Evolutionary conservation across 768 basidiomycete species (phyloP), one percentile per base, ranked within the genome.

Genomic region (Strobilomyces dryophilus): DNA sequence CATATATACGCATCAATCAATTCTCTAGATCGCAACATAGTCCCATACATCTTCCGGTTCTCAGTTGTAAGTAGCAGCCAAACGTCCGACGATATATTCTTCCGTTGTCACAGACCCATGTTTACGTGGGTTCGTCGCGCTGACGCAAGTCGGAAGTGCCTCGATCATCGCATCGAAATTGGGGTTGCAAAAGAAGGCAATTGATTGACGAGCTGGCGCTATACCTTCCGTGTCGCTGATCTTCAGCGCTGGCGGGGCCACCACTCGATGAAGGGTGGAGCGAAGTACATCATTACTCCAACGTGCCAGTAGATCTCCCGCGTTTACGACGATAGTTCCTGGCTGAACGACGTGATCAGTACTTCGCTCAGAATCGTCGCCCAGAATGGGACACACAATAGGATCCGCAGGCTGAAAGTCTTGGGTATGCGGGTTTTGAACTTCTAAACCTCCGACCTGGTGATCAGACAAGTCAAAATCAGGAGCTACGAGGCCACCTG

Each of bases 151-250:
- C 18, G 89, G 87, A 26, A 92, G 69, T 58, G 89, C 89, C 15
- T 82, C 73, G 50, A 93, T 84, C 52, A 77, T 73, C 14, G 87
- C 74, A 39, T 77, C 77, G 60, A 80, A 81, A 58, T 92, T 89
- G 4, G 90, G 89, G 61, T 87, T 92, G 74, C 87, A 90, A 71
- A 93, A 93, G 75, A 89, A 93, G 8, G 87, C 91, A 47, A 92
- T 85, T 9, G 87, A 89, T 63, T 90, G 88, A 26, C 91, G 79
- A 9, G 73, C 68, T 1, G 88, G 84, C 1, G 82, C 85, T 53
- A 83, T 68, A n/a, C 66, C 71, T 56, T 84, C 81, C 7, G 71
- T 73, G 8, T 76, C 73, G 57, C 66, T 78, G 51, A 79, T 65
- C 57, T 74, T 74, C 60, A 73, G 70, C 12, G 76, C 76, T 1